Base-by-base conservation (phyloP, 176 grass and related monocot species). In the Guadua angustifolia region DNA sequence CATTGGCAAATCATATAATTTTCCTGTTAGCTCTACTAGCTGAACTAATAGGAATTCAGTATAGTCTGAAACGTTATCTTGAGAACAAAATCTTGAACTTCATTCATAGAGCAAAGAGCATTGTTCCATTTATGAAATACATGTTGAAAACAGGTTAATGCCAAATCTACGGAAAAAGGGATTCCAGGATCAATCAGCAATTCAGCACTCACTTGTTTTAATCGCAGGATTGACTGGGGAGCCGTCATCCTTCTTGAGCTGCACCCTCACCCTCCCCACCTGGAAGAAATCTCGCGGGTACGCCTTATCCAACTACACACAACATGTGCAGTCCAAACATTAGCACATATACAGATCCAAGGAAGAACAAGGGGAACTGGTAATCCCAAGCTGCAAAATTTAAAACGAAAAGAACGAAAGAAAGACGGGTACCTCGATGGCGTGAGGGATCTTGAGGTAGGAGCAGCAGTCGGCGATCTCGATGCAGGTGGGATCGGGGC, bases 201-300 rank as follows among this genome's bases (percentile, higher is more conserved):
- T 62, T 43, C 24, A 42, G n/a, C 18, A 53, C 87, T 92, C 83
- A 98, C 95, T 99, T 60, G 89, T 92, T 94, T 53, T 89, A 78
- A 99, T 92, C 33, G 74, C 74, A 74, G 96, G 89, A 85, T 95
- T 99, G 81, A 69, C 79, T 16, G 86, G 79, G 56, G 96, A 87
- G 25, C 93, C 93, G 42, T 99, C 96, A 43, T 93, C 89, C 61
- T 79, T 93, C 64, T 87, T 99, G 73, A 99, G 89, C 74, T 94
- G 91, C 84, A 92, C 87, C 81, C 96, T 95, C 21, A 98, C 93
- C 77, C 96, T 95, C 76, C 96, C 96, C 6, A 89, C 84, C 90
- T 92, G 93, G 89, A 94, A 94, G 90, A 99, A 99, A 70, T 99
- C 96, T 69, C 96, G 79, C 21, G 93, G 91, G 26, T 99, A 99